Evolutionary conservation across 768 basidiomycete species (phyloP), one percentile per base, ranked within the genome.

Genomic region (Chalciporus pseudorubinellus): DNA sequence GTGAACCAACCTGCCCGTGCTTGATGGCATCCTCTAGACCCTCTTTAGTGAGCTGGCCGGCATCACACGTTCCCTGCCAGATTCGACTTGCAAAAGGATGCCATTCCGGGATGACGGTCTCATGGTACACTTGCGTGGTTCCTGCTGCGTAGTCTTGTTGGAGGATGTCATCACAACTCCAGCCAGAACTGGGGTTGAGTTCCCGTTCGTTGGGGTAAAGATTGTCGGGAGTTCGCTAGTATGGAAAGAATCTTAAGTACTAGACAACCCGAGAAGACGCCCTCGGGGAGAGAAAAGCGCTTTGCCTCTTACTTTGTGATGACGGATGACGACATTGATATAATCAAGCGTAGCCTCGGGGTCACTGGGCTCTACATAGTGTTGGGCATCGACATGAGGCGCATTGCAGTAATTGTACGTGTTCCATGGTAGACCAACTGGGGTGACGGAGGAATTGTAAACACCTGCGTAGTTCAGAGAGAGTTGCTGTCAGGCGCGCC

Each of bases 371-470:
- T 48, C 26, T 5, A 48, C 39, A 46, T 77, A 79, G 52, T 77
- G 72, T 31, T 57, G 61, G 6, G 65, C 59, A 48, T 72, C 75
- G 52, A 77, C 70, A 47, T 75, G 77, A 0, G 77, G 75, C 0
- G 77, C 77, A 45, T 79, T 79, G 63, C 77, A 79, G 50, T 77
- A 79, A 46, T 79, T 79, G 66, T 79, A 78, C 22, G 76, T 79
- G 62, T 77, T 72, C 78, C 78, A 78, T 0, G 76, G 72, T 11
- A 72, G 58, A 40, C 54, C 31, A 1, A 48, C 48, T 10, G 78
- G 77, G 1, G 78, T 78, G 28, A 61, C 18, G 2, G 77, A 79
- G 6, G 75, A 70, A 41, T 74, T 70, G 59, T 79, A 79, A 24
- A 79, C 61, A 6, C 77, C 77, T n/a, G 54, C 56, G 26, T 24